Conservation (phyloP, 768 basidiomycete species). For the Mycena galericulata region DNA sequence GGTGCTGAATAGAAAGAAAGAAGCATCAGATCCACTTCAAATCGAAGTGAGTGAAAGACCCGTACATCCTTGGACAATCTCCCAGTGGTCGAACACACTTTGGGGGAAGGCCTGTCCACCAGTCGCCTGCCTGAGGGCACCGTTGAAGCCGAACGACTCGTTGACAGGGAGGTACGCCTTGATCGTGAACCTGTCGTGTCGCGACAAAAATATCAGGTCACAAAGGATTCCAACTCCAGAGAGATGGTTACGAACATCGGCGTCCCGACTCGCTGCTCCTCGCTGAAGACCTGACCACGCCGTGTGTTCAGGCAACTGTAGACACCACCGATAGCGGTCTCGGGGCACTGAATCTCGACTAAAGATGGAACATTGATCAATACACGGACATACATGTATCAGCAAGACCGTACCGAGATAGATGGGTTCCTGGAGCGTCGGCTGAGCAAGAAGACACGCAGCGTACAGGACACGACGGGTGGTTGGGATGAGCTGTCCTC, state of each 20-base stretch:
- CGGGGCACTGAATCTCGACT: conserved; percentile 99
- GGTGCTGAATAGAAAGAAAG: conserved; percentile 49
- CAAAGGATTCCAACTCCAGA: too few relatives aligned
- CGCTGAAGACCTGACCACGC: conserved; percentile 98
- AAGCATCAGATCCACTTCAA: neutral
- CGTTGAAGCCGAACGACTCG: conserved; percentile 98
- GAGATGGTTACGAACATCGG: too few relatives aligned
- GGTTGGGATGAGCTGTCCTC: conserved; percentile 98
- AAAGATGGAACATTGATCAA: conserved; percentile 30
- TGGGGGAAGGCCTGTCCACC: conserved; percentile 99
- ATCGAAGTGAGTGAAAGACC: conserved; percentile 4
- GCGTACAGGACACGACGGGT: conserved; percentile 97
- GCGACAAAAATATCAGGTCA: too few relatives aligned
- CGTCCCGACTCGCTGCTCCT: conserved; percentile 96
- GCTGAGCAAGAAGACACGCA: conserved; percentile 91
- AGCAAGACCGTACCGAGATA: conserved; percentile 76
- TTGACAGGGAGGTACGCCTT: conserved; percentile 95
- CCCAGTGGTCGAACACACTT: conserved; percentile 93
- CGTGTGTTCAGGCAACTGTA: conserved; percentile 95
- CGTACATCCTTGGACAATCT: conserved; percentile 84
- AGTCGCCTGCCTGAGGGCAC: conserved; percentile 91
- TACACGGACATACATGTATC: neutral
- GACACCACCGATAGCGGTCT: conserved; percentile 97
- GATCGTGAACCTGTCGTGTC: too few relatives aligned
- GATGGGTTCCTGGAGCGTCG: conserved; percentile 95